Base-by-base conservation (phyloP, 2,329 filamentous ascomycete genomes). In the Escovopsis weberi region DNA sequence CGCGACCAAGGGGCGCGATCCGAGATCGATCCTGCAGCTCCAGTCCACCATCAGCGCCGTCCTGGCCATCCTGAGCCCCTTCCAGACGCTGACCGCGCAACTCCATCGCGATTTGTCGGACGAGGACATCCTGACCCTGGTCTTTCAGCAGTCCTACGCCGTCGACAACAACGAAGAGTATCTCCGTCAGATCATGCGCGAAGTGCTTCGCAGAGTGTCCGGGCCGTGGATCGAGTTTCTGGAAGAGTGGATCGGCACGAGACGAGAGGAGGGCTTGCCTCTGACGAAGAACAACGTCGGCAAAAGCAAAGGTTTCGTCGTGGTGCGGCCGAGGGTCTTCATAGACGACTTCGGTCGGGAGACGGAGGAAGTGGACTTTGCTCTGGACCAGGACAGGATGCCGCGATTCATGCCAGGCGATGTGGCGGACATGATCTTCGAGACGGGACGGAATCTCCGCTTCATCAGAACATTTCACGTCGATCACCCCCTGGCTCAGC, bases 241-340 rank as follows among this genome's bases (percentile, higher is more conserved):
- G 7, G 73, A 81, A 49, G 76, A 80, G 53, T 91, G 85, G 84
- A 75, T 88, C 46, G 85, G 85, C 0, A 70, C 85, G 10, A 70
- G 66, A 46, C 62, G 66, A 3, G 78, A 82, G 49, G 63, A 69
- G 33, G 72, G 74, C 1, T 61, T 74, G 10, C 68, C 69, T 0
- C 52, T 78, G 28, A 66, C 68, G 5, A 78, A 69, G 53, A 55
- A 66, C 41, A 55, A 55, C 33, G 38, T 61, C 3, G 65, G 67
- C 15, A 56, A 60, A 33, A 66, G 58, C 43, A 75, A 72, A 50
- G 68, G 72, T 23, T 83, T 85, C 51, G 68, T 83, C 47, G 74
- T 69, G 42, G 63, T 79, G 1, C 73, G 75, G 33, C 65, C 66
- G 18, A 67, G 69, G 41, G 59, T 66, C 26, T 73, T 67, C 56